A percentile compares a stretch with the other conserved stretches of the same genome.
Evolutionary conservation across 2,329 filamentous ascomycete genomes (phyloP).

Genomic region (Xylaria hypoxylon): DNA sequence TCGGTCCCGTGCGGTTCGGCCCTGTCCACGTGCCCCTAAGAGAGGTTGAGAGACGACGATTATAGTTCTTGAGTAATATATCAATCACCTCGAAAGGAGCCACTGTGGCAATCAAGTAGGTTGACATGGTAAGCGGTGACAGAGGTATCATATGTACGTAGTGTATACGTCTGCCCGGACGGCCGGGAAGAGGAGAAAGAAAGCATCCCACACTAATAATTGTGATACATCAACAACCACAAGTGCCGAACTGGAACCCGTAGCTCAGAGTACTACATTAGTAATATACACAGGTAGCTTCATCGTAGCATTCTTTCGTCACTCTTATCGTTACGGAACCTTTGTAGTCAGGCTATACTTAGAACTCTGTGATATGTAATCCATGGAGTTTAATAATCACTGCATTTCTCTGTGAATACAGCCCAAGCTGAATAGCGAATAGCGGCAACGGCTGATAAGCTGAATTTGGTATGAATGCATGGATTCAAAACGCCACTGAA

Average conservation of each 20-base stretch:
- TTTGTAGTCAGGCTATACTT: not conserved
- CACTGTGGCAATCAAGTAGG: not conserved
- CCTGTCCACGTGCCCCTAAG: constrained; percentile 4
- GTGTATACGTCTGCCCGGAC: too few species aligned
- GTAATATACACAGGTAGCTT: constrained; percentile 1
- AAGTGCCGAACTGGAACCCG: constrained; percentile 19
- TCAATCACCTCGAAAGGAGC: not conserved
- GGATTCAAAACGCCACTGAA: constrained; percentile 1
- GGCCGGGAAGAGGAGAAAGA: constrained; percentile 1
- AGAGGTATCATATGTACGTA: not conserved
- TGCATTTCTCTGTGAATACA: not conserved
- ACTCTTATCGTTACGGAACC: not conserved
- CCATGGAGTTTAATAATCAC: constrained; percentile 6
- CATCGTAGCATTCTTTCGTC: not conserved
- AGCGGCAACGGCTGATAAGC: not conserved
- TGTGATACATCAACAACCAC: constrained; percentile 24
- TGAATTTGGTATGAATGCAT: constrained; percentile 5
- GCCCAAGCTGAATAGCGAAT: not conserved
- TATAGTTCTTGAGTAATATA: constrained; percentile 3
- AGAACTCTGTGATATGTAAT: constrained; percentile 11
- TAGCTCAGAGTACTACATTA: constrained; percentile 16
- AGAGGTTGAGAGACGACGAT: constrained; percentile 3
- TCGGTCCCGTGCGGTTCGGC: not conserved
- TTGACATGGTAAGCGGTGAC: not conserved
- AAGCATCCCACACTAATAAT: constrained; percentile 4